A percentile compares a stretch with the other conserved stretches of the same genome.
Evolutionary conservation across 768 basidiomycete species (phyloP).

Genomic region (Amanita exitialis): DNA sequence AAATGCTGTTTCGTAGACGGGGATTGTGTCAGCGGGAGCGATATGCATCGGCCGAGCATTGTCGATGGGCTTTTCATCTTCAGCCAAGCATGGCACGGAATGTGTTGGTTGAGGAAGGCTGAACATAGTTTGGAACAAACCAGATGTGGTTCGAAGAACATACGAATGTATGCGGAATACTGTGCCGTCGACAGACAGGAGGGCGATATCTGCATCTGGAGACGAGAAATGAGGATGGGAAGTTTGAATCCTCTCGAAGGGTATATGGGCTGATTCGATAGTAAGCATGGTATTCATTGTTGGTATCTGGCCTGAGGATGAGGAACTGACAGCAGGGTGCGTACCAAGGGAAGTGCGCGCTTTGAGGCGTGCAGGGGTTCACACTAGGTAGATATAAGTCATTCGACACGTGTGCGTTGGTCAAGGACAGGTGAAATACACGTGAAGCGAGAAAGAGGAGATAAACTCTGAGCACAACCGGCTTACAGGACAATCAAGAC

Average conservation of each 20-base stretch:
- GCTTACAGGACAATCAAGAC: not conserved
- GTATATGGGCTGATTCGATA: not conserved
- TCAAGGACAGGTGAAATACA: not conserved
- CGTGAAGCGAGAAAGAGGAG: not conserved
- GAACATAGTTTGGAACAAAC: conserved; percentile 40
- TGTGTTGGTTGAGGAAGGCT: conserved; percentile 31
- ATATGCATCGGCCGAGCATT: not conserved
- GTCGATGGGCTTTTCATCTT: conserved; percentile 1
- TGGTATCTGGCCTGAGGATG: not conserved
- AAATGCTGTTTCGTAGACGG: conserved; percentile 30
- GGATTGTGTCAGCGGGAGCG: conserved; percentile 10
- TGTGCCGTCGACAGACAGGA: conserved; percentile 22
- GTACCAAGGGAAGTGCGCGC: not conserved
- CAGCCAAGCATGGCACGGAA: conserved; percentile 2
- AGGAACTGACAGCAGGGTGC: not conserved
- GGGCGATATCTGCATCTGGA: conserved; percentile 12
- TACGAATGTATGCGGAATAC: conserved; percentile 36
- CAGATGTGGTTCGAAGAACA: conserved; percentile 41
- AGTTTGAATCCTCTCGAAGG: not conserved
- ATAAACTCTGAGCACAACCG: not conserved
- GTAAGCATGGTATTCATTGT: not conserved
- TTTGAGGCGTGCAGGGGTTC: not conserved
- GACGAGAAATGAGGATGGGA: conserved; percentile 12
- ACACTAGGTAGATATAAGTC: not conserved
- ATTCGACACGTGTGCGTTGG: not conserved